Base-by-base conservation (phyloP, 306 rosid genomes). In the Sindora glabra region DNA sequence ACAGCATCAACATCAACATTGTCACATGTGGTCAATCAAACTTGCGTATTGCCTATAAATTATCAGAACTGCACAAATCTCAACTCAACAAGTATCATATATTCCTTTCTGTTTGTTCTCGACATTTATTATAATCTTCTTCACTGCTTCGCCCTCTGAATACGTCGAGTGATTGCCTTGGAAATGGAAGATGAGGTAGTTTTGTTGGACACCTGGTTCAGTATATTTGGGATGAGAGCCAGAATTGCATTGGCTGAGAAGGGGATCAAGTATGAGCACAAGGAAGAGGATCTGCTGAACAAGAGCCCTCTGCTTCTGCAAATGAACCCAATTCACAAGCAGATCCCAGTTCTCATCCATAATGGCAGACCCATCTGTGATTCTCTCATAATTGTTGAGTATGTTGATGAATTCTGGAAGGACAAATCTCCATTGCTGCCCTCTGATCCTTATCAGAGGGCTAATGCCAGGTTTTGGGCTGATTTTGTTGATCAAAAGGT, bases 261-360 rank as follows among this genome's bases (percentile, higher is more conserved):
- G 32, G 78, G 69, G 3, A 30, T 78, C 52, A 9, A 69, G 16
- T 73, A 78, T 54, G 67, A 69, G 48, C 21, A 59, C 44, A 12
- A 25, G 21, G 79, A 78, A 14, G 44, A 78, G 10, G 66, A 73
- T 56, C 44, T 69, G 7, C 26, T 0, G 5, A 59, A 64, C 64
- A 78, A 73, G 69, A 69, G 79, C 34, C 27, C 69, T 8, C 56
- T 68, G 50, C 81, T 75, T 37, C 61, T 68, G 3, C 36, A 72
- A 46, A 78, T 59, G 70, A 72, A 72, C 26, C 76, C 85, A 7
- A 9, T 79, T 64, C 76, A 75, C 22, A 42, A 68, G 68, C 68
- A 75, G n/a, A 64, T 72, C 24, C 85, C 85, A 17, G 71, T 72
- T 47, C 76, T 78, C 34, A 69, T 73, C 15, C 83, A 78, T 30